Evolutionary conservation across 1,284 basidiomycete species (phyloP).

Genomic region (Afroboletus lepidellus): DNA sequence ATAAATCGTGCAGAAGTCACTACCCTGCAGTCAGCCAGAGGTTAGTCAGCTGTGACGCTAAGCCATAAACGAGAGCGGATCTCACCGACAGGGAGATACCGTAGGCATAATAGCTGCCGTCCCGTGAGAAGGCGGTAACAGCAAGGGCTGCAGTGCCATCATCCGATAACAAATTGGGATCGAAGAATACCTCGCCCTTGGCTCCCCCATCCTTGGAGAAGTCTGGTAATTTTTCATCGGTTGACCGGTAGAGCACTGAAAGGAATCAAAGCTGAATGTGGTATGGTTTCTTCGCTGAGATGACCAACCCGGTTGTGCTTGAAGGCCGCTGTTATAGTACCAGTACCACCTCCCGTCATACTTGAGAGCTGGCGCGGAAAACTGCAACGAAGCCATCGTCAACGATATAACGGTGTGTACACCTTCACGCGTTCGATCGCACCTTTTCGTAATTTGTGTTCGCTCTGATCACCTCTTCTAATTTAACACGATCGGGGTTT

Average conservation of each 20-base stretch:
- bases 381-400: constrained; percentile 39
- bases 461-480: constrained; percentile 59
- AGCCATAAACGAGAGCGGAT: constrained; percentile 1
- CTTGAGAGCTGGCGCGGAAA: constrained; percentile 57
- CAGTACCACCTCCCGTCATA: constrained; percentile 76
- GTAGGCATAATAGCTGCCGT: constrained; percentile 74
- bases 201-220: constrained; percentile 44
- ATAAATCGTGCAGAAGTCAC: constrained; percentile 72
- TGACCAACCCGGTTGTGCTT: constrained; percentile 56
- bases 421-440: constrained; percentile 10
- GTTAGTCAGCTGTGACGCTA: constrained; percentile 9
- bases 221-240: constrained; percentile 50
- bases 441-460: constrained; percentile 75
- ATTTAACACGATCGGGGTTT: constrained; percentile 53
- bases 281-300: not conserved
- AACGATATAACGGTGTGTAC: not conserved
- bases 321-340: constrained; percentile 71
- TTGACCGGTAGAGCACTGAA: constrained; percentile 68
- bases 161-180: constrained; percentile 68
- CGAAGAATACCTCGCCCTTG: constrained; percentile 73
- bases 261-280: not conserved
- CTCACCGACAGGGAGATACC: constrained; percentile 69
- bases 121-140: constrained; percentile 59
- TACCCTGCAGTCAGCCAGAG: constrained; percentile 48
- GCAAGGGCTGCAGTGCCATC: constrained; percentile 74